Percentiles rank a stretch among this genome's conserved stretches.
phyloP scores from a whole-genome alignment of 306 rosid genomes.

The Sicyos edulis region DNA sequence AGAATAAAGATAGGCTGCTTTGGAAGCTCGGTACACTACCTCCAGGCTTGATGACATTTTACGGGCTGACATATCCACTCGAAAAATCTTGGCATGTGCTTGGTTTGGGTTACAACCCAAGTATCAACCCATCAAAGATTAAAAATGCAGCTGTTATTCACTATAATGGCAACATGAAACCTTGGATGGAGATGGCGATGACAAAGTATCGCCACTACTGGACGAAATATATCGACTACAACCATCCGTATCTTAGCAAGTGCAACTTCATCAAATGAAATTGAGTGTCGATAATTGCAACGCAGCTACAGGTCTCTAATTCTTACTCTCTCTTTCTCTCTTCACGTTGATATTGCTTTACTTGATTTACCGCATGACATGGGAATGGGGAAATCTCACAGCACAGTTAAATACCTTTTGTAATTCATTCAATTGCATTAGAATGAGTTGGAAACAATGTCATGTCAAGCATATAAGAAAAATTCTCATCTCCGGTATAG shows the following conservation, averaged over 20 bases:
- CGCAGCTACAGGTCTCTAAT: constrained; percentile 2
- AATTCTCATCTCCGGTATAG: neutral
- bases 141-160: constrained; percentile 87
- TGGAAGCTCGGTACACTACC: constrained; percentile 98
- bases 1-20: constrained; percentile 86
- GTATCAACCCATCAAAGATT: constrained; percentile 47
- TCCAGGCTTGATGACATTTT: constrained; percentile 88
- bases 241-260: constrained; percentile 63
- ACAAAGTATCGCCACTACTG: constrained; percentile 74
- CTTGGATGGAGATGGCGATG: constrained; percentile 91
- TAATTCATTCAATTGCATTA: too few species aligned
- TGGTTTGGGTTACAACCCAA: constrained; percentile 96
- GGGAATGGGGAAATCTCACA: constrained; percentile 14
- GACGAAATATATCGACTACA: constrained; percentile 69
- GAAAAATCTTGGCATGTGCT: constrained; percentile 93
- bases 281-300: constrained; percentile 7
- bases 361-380: constrained; percentile 12
- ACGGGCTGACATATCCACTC: constrained; percentile 78
- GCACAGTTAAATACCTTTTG: neutral
- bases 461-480: neutral
- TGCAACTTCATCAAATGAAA: constrained; percentile 54
- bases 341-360: neutral
- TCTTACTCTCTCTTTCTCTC: neutral
- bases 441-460: too few species aligned
- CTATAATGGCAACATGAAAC: constrained; percentile 94